Evolutionary conservation across 768 basidiomycete genomes (phyloP).

Genomic region (Scleroderma bovista): DNA sequence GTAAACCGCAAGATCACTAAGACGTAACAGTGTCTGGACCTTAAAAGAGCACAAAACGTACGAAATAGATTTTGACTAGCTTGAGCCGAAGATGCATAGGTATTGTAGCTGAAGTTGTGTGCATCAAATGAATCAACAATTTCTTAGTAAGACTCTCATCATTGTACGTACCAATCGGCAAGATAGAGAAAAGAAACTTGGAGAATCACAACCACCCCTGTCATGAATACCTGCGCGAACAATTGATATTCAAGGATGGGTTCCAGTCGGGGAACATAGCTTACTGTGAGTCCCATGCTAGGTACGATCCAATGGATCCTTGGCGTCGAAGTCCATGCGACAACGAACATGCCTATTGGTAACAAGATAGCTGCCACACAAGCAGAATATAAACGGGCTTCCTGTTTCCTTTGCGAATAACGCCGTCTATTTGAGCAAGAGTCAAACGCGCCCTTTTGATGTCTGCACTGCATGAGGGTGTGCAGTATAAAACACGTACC

Average conservation of each 20-base stretch:
- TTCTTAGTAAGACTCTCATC: too few species aligned
- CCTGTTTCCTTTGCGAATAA: slow-evolving; percentile 29
- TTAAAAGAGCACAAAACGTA: slow-evolving; percentile 15
- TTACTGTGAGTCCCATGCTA: slow-evolving; percentile 3
- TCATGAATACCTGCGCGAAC: slow-evolving; percentile 36
- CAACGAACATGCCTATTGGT: slow-evolving; percentile 58
- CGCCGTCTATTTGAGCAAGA: slow-evolving; percentile 10
- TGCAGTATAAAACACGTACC: slow-evolving; percentile 23
- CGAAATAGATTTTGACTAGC: slow-evolving; percentile 55
- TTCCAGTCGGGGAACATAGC: neutral
- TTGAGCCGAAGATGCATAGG: slow-evolving; percentile 56
- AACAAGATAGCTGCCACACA: slow-evolving; percentile 47
- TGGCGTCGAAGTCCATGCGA: slow-evolving; percentile 57
- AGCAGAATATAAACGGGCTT: slow-evolving; percentile 52
- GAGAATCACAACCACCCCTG: slow-evolving; percentile 45
- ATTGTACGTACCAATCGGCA: slow-evolving; percentile 46
- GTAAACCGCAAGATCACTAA: neutral
- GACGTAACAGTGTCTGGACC: too few species aligned
- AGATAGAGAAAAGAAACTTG: slow-evolving; percentile 48
- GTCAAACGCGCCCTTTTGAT: neutral
- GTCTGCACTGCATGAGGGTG: too few species aligned
- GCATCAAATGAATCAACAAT: too few species aligned
- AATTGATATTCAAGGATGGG: neutral
- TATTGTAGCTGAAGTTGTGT: slow-evolving; percentile 35
- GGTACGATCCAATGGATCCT: slow-evolving; percentile 50